Evolutionary conservation across 768 basidiomycete genomes (phyloP).

Genomic region (Flagelloscypha sp.): DNA sequence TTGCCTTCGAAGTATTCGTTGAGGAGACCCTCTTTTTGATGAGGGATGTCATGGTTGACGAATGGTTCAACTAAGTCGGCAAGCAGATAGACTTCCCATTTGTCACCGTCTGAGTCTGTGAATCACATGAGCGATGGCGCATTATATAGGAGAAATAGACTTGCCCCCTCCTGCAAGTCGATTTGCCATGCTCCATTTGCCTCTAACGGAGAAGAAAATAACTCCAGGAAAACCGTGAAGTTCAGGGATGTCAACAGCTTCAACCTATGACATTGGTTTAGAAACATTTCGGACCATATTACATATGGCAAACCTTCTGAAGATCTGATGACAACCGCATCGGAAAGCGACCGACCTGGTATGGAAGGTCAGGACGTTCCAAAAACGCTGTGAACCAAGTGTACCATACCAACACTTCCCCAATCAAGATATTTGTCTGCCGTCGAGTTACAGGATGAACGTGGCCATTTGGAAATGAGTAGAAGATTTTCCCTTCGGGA

Average conservation of each 20-base stretch:
- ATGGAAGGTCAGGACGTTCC: too few species aligned
- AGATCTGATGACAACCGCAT: constrained; percentile 66
- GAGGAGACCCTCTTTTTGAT: too few species aligned
- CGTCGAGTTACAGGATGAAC: constrained; percentile 31
- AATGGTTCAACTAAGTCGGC: too few species aligned
- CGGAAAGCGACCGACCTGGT: constrained; percentile 53
- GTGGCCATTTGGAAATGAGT: too few species aligned
- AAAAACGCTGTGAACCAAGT: not conserved
- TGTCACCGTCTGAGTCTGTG: too few species aligned
- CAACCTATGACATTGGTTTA: constrained; percentile 33
- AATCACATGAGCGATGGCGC: too few species aligned
- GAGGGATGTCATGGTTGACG: too few species aligned
- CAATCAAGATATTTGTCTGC: constrained; percentile 38
- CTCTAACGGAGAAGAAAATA: constrained; percentile 47
- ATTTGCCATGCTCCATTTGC: constrained; percentile 52
- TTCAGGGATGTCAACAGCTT: too few species aligned
- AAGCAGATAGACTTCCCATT: too few species aligned
- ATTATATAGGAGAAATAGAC: too few species aligned
- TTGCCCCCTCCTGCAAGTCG: constrained; percentile 69
- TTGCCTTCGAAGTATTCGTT: too few species aligned
- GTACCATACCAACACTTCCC: constrained; percentile 52
- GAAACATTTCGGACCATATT: not conserved
- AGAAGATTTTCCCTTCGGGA: constrained; percentile 56
- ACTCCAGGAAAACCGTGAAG: too few species aligned
- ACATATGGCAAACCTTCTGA: constrained; percentile 41